Evolutionary conservation across 108 stramenopile species (phyloP), one percentile per base, ranked within the genome.

Genomic region (Cylindrotheca fusiformis): DNA sequence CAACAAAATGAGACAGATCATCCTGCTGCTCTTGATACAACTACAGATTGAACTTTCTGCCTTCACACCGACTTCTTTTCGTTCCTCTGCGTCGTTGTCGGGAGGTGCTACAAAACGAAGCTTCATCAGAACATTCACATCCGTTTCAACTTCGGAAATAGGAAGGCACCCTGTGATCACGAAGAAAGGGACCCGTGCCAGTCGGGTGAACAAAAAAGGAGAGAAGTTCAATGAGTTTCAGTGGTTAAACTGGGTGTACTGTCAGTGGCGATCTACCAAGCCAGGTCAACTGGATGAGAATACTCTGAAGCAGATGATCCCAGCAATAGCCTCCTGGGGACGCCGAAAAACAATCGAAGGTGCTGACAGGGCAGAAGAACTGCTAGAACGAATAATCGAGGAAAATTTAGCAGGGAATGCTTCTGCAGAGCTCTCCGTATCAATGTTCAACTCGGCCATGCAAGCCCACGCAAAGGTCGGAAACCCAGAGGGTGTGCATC

Each of bases 361-460:
- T 51, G 75, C 75, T 1, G 45, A 60, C 12, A 54, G 56, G 10
- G 63, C 75, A 8, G 62, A 65, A 41, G 58, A 54, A 26, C 31
- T 76, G 32, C 31, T 75, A 22, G 57, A 75, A 46, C 67, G 74
- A 5, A 49, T 56, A 28, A 49, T 75, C 21, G n/a, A 63, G 33
- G 74, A 75, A 46, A n/a, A 53, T 27, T 23, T 60, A 6, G 61
- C 67, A 5, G 67, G 67, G 20, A 75, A 75, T 58, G 56, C 62
- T 23, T 52, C 29, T 52, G 25, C 61, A 3, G 26, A 45, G 44
- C 44, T 75, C 0, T 31, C 60, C 6, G 58, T 52, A 22, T 12
- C 46, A 17, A 19, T 57, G 23, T 75, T 75, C 56, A 75, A 75
- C 31, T 32, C 52, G 8, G 67, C 62, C 33, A 68, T 75, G 74